A percentile compares a stretch with the other conserved stretches of the same genome.
Evolutionary conservation across 768 basidiomycete species (phyloP).

Genomic region (Porphyrellus cyaneotinctus): DNA sequence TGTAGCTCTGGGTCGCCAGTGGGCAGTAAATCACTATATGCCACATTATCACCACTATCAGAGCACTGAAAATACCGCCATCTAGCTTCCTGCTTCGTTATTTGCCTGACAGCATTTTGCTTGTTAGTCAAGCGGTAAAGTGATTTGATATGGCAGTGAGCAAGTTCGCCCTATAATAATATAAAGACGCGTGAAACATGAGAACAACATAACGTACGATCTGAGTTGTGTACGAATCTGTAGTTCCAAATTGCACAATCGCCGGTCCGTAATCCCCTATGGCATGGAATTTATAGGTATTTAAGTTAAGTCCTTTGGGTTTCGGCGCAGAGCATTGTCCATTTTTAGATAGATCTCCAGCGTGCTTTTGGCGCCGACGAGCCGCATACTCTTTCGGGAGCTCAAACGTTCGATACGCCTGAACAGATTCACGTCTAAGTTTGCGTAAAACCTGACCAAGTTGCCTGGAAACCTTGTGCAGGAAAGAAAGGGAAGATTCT

Average conservation of each 20-base stretch:
- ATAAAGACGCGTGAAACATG: background rate
- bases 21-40: background rate
- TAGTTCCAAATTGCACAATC: conserved; percentile 2
- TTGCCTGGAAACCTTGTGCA: conserved; percentile 11
- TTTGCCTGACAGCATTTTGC: conserved; percentile 25
- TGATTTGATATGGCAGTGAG: conserved; percentile 35
- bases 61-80: conserved; percentile 1
- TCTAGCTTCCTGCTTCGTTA: conserved; percentile 23
- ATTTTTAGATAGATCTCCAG: background rate
- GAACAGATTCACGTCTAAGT: conserved; percentile 20
- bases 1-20: background rate
- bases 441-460: conserved; percentile 24
- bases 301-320: conserved; percentile 17
- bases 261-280: conserved; percentile 23
- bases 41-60: background rate
- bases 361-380: conserved; percentile 1
- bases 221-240: conserved; percentile 5
- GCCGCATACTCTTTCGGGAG: conserved; percentile 28
- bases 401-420: conserved; percentile 26
- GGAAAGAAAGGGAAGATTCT: conserved; percentile 10
- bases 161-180: conserved; percentile 35
- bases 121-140: conserved; percentile 38
- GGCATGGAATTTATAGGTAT: conserved; percentile 32
- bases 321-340: background rate
- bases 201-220: background rate